Conservation (phyloP, 2,329 filamentous ascomycete species). For the Byssothecium circinans region DNA sequence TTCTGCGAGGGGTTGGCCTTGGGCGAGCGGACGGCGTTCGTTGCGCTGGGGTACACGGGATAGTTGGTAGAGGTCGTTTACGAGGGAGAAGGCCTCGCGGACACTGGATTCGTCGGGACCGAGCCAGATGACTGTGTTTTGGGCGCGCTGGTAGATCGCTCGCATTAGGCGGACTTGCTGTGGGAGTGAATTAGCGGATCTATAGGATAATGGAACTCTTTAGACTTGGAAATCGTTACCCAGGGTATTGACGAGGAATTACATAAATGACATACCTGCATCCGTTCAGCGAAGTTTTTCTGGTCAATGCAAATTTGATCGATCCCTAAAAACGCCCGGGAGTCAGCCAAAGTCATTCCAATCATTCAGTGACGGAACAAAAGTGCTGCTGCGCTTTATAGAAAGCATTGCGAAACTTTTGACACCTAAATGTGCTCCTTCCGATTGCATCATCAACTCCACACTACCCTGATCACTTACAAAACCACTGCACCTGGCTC, state of each 20-base stretch:
- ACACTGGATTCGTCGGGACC: slow-evolving; percentile 5
- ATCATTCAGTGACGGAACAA: background rate
- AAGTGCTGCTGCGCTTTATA: no score
- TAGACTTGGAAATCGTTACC: no score
- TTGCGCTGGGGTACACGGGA: background rate
- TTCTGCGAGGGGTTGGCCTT: no score
- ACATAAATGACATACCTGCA: background rate
- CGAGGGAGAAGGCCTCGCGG: slow-evolving; percentile 2
- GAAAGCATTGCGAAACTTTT: background rate
- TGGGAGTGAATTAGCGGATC: slow-evolving; percentile 13
- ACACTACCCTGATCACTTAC: no score
- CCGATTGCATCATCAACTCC: no score
- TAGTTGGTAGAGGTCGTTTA: slow-evolving; percentile 4
- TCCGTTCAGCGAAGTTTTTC: slow-evolving; percentile 17
- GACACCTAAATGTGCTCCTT: no score
- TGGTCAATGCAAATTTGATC: slow-evolving; percentile 26
- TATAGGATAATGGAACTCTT: no score
- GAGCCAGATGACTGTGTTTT: slow-evolving; percentile 10
- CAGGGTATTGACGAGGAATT: background rate
- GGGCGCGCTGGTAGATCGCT: slow-evolving; percentile 19
- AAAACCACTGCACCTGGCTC: slow-evolving; percentile 8
- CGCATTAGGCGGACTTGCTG: slow-evolving; percentile 22
- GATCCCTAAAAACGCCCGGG: slow-evolving; percentile 13
- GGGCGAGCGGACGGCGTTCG: background rate
- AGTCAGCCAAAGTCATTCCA: background rate